Conservation (phyloP, 176 grass and related monocot genomes). For the Metroxylon sagu region DNA sequence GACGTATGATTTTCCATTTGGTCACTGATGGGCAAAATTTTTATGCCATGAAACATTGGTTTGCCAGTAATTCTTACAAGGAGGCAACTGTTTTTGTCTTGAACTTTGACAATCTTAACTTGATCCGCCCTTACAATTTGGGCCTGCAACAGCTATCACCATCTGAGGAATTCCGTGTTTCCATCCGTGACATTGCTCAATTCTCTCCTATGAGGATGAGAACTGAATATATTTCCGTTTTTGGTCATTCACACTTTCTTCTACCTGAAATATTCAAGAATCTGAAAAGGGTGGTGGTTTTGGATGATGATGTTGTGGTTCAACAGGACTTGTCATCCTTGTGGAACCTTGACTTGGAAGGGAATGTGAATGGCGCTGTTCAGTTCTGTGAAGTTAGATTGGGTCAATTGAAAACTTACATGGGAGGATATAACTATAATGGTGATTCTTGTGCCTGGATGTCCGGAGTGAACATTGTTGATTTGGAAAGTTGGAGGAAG, state of each 20-base stretch:
- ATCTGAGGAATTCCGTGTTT: conserved; percentile 69
- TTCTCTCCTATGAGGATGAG: conserved; percentile 20
- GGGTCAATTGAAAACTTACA: conserved; percentile 38
- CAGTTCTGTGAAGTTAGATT: conserved; percentile 53
- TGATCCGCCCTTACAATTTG: conserved; percentile 13
- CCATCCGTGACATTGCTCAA: conserved; percentile 23
- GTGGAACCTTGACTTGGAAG: conserved; percentile 63
- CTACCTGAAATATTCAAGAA: conserved; percentile 69
- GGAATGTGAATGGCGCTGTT: conserved; percentile 56
- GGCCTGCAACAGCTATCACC: conserved; percentile 35
- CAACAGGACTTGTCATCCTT: conserved; percentile 59
- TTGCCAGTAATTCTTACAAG: conserved; percentile 55
- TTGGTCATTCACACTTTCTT: conserved; percentile 77
- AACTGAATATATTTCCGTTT: conserved; percentile 75
- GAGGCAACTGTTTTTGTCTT: conserved; percentile 35
- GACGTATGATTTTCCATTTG: conserved; percentile 60
- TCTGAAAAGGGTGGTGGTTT: conserved; percentile 57
- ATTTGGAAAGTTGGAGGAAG: conserved; percentile 70
- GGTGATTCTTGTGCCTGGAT: conserved; percentile 58
- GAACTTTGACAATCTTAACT: conserved; percentile 50
- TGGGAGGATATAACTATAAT: conserved; percentile 35
- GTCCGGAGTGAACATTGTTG: conserved; percentile 62
- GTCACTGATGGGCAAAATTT: conserved; percentile 65
- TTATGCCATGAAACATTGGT: conserved; percentile 74
- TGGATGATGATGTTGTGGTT: conserved; percentile 79